Evolutionary conservation across 768 basidiomycete genomes (phyloP).

Genomic region (Mrakia blollopis): DNA sequence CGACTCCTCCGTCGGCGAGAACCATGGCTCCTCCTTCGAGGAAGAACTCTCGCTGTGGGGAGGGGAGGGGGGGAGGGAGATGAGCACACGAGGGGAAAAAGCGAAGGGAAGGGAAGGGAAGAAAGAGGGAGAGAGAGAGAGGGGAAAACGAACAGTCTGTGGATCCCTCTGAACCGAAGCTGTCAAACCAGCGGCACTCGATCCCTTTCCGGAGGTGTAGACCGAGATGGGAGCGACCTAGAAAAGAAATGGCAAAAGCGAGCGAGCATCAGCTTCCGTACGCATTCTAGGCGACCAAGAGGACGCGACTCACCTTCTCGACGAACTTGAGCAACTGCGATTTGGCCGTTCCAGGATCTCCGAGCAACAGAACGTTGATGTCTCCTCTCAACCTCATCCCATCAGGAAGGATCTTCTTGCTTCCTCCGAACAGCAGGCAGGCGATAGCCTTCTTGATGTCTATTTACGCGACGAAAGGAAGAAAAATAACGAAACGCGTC

Average conservation of each 20-base stretch:
- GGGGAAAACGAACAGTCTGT: slow-evolving; percentile 61
- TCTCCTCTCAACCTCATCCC: slow-evolving; percentile 95
- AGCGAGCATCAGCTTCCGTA: background rate
- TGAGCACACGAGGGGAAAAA: too few relatives aligned
- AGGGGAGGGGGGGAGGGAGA: background rate
- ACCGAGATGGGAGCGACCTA: slow-evolving; percentile 96
- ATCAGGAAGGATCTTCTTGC: slow-evolving; percentile 93
- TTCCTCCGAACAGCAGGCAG: slow-evolving; percentile 93
- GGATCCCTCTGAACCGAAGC: slow-evolving; percentile 94
- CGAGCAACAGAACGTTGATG: slow-evolving; percentile 92
- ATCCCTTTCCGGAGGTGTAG: slow-evolving; percentile 97
- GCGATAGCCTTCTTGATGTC: slow-evolving; percentile 98
- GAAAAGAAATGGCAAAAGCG: background rate
- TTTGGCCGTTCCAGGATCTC: slow-evolving; percentile 98
- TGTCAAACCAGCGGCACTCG: slow-evolving; percentile 95
- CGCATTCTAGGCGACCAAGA: background rate
- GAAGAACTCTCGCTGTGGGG: slow-evolving; percentile 84
- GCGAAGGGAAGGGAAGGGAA: background rate
- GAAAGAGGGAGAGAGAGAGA: background rate
- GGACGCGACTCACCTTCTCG: slow-evolving; percentile 63
- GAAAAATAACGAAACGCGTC: too few relatives aligned
- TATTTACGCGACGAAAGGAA: slow-evolving; percentile 40
- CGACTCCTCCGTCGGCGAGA: slow-evolving; percentile 93
- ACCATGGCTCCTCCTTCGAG: slow-evolving; percentile 99
- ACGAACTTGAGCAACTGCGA: slow-evolving; percentile 97